Percentiles rank a stretch among this genome's conserved stretches.
phyloP scores from a whole-genome alignment of 805 yeast species.

The Jamesozyma gamospora region DNA sequence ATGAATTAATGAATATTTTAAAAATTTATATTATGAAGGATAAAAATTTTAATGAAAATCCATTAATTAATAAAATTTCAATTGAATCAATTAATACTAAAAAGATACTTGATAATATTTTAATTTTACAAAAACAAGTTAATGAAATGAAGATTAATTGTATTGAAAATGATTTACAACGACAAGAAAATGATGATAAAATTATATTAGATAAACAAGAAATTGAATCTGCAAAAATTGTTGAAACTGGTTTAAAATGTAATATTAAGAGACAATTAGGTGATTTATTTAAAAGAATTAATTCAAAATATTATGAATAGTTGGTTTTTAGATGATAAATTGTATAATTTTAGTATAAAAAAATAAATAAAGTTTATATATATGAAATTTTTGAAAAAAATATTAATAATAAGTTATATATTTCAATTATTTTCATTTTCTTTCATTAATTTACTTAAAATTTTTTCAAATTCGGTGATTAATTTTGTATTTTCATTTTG shows the following conservation, averaged over 20 bases:
- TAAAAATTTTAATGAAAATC: conserved; percentile 9
- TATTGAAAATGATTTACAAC: neutral
- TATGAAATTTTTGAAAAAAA: too few species aligned
- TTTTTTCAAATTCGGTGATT: conserved; percentile 38
- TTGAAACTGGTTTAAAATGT: conserved; percentile 16
- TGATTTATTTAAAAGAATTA: conserved; percentile 12
- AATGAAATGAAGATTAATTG: conserved; percentile 6
- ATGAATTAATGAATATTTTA: conserved; percentile 13
- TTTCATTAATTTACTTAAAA: conserved; percentile 12
- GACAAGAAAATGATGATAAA: neutral
- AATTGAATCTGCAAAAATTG: conserved; percentile 13
- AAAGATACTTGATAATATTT: conserved; percentile 16
- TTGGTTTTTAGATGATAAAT: too few species aligned
- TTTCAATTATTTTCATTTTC: neutral
- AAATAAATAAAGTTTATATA: too few species aligned
- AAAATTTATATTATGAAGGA: conserved; percentile 14
- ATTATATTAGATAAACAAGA: conserved; percentile 1
- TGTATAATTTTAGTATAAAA: too few species aligned
- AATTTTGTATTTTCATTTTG: conserved; percentile 56
- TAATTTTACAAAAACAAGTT: conserved; percentile 17
- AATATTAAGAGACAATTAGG: conserved; percentile 24
- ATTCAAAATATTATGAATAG: neutral
- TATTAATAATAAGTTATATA: too few species aligned
- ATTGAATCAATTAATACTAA: conserved; percentile 11
- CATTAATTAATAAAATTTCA: conserved; percentile 11